Conservation (phyloP, 306 rosid species). For the Quercus variabilis region DNA sequence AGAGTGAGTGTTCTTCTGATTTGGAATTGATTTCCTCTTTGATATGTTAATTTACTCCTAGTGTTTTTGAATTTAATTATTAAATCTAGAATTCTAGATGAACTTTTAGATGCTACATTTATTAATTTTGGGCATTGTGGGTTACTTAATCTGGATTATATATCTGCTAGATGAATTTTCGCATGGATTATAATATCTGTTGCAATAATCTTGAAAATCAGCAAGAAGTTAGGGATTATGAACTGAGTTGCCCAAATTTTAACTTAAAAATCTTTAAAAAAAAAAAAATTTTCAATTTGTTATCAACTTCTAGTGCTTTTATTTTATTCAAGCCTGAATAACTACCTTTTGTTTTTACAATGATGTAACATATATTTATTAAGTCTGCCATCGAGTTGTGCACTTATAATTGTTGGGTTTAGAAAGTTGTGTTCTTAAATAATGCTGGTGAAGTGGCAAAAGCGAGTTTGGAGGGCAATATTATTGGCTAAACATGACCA, state of each 20-base stretch:
- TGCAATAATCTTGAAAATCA: not conserved
- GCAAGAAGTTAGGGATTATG: not conserved
- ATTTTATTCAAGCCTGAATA: not conserved
- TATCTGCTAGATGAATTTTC: too few relatives aligned
- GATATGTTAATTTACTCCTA: not conserved
- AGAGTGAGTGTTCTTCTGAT: slow-evolving; percentile 51
- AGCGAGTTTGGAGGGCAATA: not conserved
- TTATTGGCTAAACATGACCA: not conserved
- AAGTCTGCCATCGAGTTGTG: not conserved
- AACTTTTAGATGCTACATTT: too few relatives aligned
- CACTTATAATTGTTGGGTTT: not conserved
- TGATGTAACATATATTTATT: not conserved
- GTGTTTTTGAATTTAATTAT: not conserved
- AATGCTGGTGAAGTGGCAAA: not conserved
- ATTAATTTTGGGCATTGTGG: too few relatives aligned
- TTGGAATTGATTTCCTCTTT: not conserved
- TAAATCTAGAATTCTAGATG: not conserved
- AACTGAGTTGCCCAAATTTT: not conserved
- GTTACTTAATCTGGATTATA: too few relatives aligned
- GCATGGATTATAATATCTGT: not conserved
- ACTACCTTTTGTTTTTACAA: too few relatives aligned
- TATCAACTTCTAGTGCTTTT: not conserved
- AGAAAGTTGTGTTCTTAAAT: not conserved
- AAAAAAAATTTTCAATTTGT: not conserved
- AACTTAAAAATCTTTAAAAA: not conserved